Conservation (phyloP, 176 grass and related monocot genomes). For the Pontederia paniculata region DNA sequence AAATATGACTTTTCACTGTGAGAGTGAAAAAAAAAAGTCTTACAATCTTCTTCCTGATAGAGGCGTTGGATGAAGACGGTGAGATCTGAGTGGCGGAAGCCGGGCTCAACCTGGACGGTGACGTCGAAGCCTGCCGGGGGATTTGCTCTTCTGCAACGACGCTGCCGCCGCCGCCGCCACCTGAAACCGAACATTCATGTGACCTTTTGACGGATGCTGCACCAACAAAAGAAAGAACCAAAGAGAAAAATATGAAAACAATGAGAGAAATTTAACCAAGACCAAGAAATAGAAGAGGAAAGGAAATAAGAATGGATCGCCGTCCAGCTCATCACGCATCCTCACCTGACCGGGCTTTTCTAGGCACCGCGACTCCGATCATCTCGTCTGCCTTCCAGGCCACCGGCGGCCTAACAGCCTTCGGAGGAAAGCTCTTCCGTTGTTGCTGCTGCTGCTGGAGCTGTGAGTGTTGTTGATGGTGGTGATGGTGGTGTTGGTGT, state of each 20-base stretch:
- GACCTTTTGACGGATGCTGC: slow-evolving; percentile 69
- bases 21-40: no score
- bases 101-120: slow-evolving; percentile 21
- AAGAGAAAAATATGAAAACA: neutral
- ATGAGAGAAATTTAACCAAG: neutral
- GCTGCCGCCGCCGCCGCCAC: slow-evolving; percentile 24
- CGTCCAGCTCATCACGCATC: no score
- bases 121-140: slow-evolving; percentile 50
- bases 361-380: slow-evolving; percentile 83
- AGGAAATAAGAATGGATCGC: neutral
- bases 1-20: no score
- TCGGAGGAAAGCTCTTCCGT: slow-evolving; percentile 41
- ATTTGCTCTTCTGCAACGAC: slow-evolving; percentile 42
- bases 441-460: slow-evolving; percentile 42
- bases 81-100: slow-evolving; percentile 54
- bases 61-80: slow-evolving; percentile 44
- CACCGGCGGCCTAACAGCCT: slow-evolving; percentile 4
- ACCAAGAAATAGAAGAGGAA: neutral
- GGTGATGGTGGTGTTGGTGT: no score
- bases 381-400: slow-evolving; percentile 76
- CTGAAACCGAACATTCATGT: slow-evolving; percentile 50
- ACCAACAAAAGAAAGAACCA: neutral
- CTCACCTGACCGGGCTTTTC: slow-evolving; percentile 82
- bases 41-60: slow-evolving; percentile 74
- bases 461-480: no score